A percentile compares a stretch with the other conserved stretches of the same genome.
Conservation (phyloP, 805 yeast species). For the Teunomyces funiuensis region DNA sequence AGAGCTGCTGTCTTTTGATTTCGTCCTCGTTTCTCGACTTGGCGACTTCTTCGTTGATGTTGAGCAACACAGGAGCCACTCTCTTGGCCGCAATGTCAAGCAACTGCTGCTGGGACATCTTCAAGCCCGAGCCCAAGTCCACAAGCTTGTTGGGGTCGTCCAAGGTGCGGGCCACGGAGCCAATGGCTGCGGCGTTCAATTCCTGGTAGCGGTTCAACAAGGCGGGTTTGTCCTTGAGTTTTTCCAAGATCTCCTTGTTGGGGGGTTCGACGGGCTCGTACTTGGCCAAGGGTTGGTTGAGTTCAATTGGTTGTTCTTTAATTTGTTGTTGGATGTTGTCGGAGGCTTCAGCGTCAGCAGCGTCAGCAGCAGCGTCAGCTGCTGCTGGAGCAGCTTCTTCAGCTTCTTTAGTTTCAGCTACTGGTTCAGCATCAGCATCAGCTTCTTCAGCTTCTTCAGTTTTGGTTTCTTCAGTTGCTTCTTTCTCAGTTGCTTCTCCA, state of each 20-base stretch:
- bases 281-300: constrained; percentile 33
- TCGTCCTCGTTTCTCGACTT: constrained; percentile 45
- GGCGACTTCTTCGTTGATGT: constrained; percentile 50
- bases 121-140: constrained; percentile 55
- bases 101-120: constrained; percentile 54
- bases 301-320: constrained; percentile 34
- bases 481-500: constrained; percentile 5
- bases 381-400: constrained; percentile 12
- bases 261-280: constrained; percentile 37
- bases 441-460: constrained; percentile 8
- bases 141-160: constrained; percentile 51
- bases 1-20: constrained; percentile 38
- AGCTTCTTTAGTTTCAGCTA: constrained; percentile 11
- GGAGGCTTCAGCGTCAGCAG: constrained; percentile 18
- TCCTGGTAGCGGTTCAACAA: constrained; percentile 49
- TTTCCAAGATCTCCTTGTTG: constrained; percentile 34
- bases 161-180: constrained; percentile 43
- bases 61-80: constrained; percentile 53
- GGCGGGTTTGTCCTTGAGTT: constrained; percentile 47
- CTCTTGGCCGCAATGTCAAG: constrained; percentile 55
- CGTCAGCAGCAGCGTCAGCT: constrained; percentile 7
- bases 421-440: constrained; percentile 6
- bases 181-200: constrained; percentile 47
- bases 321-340: constrained; percentile 29
- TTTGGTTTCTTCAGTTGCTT: constrained; percentile 5